Evolutionary conservation across 2,329 filamentous ascomycete species (phyloP), one percentile per base, ranked within the genome.

Genomic region (Cladosporium sp.): DNA sequence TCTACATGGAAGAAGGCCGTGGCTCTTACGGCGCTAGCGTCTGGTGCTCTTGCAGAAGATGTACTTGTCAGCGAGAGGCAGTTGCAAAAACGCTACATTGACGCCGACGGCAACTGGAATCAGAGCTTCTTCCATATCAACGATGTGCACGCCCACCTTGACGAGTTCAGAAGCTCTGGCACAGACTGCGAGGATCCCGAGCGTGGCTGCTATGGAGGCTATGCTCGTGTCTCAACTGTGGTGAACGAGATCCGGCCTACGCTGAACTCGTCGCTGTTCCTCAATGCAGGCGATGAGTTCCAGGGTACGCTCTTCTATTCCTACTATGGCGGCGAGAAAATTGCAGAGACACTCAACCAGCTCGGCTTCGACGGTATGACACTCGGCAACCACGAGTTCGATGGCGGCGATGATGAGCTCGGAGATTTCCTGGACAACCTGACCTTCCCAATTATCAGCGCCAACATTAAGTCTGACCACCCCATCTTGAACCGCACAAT

Each of bases 261-360:
- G 30, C 77, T 85, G 66, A 79, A 82, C n/a, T 82, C 87, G 67
- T 84, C 82, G 58, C 75, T 88, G 15, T 82, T 84, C 74, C 74
- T 88, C 47, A 86, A 88, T 58, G 83, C 82, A 2, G 86, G 86
- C n/a, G 86, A 88, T 64, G 86, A 88, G 68, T 88, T 88, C 68
- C 83, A 88, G 65, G 85, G 86, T 56, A 88, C 86, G 0, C 76
- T 88, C 7, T 88, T 87, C 75, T 88, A 86, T 73, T 80, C 80
- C 3, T 87, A 82, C 70, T 88, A 88, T 66, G 81, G 82, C 15
- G 83, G 84, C 22, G 84, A 87, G 74, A 88, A 88, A 78, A 88
- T 88, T 62, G 84, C 84, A 51, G 81, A 86, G 66, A 85, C 82
- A 0, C 73, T 88, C 61, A 88, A 88, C 62, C 78, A 85, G 68